phyloP scores from a whole-genome alignment of 2,329 filamentous ascomycete species.

The Exophiala spinifera region DNA sequence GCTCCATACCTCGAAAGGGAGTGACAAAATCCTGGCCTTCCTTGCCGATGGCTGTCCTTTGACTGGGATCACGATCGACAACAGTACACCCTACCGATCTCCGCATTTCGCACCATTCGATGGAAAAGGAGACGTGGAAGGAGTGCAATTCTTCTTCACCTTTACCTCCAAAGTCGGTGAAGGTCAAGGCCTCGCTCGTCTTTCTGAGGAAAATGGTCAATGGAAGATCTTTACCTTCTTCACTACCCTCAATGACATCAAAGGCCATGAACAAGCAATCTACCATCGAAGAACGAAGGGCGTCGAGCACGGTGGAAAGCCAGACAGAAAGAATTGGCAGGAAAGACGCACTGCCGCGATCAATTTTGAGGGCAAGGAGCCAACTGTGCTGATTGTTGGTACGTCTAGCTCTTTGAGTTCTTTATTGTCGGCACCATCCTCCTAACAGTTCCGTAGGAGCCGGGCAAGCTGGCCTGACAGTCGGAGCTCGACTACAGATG shows the following conservation, averaged over 20 bases:
- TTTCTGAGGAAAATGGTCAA: slow-evolving; percentile 42
- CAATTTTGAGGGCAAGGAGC: slow-evolving; percentile 53
- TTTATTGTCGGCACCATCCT: slow-evolving; percentile 10
- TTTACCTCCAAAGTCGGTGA: slow-evolving; percentile 53
- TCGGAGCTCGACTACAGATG: slow-evolving; percentile 59
- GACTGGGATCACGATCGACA: slow-evolving; percentile 46
- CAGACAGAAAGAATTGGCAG: slow-evolving; percentile 58
- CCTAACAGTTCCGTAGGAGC: slow-evolving; percentile 42
- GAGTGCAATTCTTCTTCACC: slow-evolving; percentile 57
- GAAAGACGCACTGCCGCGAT: slow-evolving; percentile 51
- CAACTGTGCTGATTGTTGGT: slow-evolving; percentile 62
- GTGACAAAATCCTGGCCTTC: slow-evolving; percentile 38
- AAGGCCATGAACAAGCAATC: slow-evolving; percentile 51
- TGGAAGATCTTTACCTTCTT: slow-evolving; percentile 67
- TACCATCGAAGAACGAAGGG: slow-evolving; percentile 53
- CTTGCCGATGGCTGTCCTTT: slow-evolving; percentile 43
- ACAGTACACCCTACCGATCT: slow-evolving; percentile 42
- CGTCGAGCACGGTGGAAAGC: slow-evolving; percentile 53
- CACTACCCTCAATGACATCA: slow-evolving; percentile 56
- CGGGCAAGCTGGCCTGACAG: slow-evolving; percentile 59
- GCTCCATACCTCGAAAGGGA: slow-evolving; percentile 53
- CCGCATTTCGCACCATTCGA: slow-evolving; percentile 51
- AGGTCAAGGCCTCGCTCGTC: slow-evolving; percentile 56
- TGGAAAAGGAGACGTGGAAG: slow-evolving; percentile 46
- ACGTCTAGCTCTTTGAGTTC: slow-evolving; percentile 28